Base-by-base conservation (phyloP, 2,329 filamentous ascomycete genomes). In the Epichloe coenophiala region DNA sequence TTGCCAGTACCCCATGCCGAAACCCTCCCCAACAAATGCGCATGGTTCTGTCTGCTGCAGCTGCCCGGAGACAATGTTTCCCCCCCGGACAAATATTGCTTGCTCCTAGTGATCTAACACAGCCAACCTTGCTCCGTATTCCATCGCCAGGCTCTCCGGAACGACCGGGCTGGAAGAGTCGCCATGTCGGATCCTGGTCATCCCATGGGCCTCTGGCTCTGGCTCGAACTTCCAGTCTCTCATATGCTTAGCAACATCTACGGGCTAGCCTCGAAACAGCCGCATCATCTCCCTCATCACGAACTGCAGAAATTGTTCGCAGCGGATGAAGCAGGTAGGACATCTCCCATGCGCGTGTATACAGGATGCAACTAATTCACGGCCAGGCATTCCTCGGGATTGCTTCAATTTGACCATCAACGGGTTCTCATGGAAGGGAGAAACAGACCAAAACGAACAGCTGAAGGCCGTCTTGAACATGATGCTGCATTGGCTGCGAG, bases 351-450 rank as follows among this genome's bases (percentile, higher is more conserved):
- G 19, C 19, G 19, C 19, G 19, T 21, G 19, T 21, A 21, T 21
- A 21, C 19, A 21, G 19, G 19, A 21, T 21, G 19, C 19, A 21
- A 21, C 35, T 42, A 7, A 49, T 15, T 13, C 12, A n/a, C 21
- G 11, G 45, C 21, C 41, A 61, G 68, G 65, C 51, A 90, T 94
- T 51, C 82, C 86, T 0, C 86, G 80, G 50, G 77, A 79, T 50
- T 91, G 91, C 71, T 88, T 91, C 74, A 91, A 91, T 66, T 77
- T 93, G 40, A 74, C 90, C 51, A 76, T 78, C 37, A 83, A 88
- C 68, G 88, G 88, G 53, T 78, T 76, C 61, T 62, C 71, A 49
- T 56, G 57, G n/a, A 70, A 71, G 51, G 73, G 75, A 35, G 86
- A 86, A 61, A 76, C 74, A 55, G 77, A 88, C 58, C 68, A 77